phyloP scores from a whole-genome alignment of 2,329 filamentous ascomycete genomes.

The Rachicladosporium sp. region DNA sequence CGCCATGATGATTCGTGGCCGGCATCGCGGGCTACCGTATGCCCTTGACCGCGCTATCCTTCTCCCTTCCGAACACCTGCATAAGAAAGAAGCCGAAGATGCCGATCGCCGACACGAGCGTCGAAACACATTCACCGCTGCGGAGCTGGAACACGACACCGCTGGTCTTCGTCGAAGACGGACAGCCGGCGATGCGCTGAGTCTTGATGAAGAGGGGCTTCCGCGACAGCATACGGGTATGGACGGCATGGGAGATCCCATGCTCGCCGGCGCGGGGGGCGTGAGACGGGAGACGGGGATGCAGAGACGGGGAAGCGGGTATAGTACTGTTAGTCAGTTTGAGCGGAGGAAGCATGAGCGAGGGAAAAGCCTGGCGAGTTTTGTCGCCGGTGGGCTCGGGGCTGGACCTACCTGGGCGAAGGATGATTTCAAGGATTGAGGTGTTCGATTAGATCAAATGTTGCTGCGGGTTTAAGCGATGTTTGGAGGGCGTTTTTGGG shows the following conservation, averaged over 20 bases:
- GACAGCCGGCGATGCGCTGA: conserved; percentile 3
- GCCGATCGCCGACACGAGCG: conserved; percentile 21
- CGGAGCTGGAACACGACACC: conserved; percentile 4
- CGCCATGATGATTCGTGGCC: conserved; percentile 53
- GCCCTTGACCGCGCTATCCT: conserved; percentile 59
- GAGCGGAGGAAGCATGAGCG: conserved; percentile 8
- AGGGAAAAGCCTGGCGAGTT: conserved; percentile 13
- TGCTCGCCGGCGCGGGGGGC: conserved; percentile 10
- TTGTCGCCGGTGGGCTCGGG: conserved; percentile 15
- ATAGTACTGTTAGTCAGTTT: conserved; percentile 6
- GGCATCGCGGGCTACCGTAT: conserved; percentile 53
- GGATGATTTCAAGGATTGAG: conserved; percentile 8
- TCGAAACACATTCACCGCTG: conserved; percentile 15
- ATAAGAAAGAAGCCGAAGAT: conserved; percentile 44
- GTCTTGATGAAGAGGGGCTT: conserved; percentile 17
- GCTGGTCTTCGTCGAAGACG: background rate
- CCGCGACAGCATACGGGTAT: conserved; percentile 13
- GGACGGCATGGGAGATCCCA: conserved; percentile 4
- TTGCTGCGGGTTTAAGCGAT: too few species aligned
- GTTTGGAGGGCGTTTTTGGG: too few species aligned
- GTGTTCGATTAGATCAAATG: too few species aligned
- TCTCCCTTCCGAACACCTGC: conserved; percentile 51
- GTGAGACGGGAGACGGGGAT: conserved; percentile 7
- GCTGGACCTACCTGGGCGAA: conserved; percentile 20
- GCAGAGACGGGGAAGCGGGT: conserved; percentile 5